phyloP scores from a whole-genome alignment of 805 yeast genomes.

The Yarrowia hollandica region DNA sequence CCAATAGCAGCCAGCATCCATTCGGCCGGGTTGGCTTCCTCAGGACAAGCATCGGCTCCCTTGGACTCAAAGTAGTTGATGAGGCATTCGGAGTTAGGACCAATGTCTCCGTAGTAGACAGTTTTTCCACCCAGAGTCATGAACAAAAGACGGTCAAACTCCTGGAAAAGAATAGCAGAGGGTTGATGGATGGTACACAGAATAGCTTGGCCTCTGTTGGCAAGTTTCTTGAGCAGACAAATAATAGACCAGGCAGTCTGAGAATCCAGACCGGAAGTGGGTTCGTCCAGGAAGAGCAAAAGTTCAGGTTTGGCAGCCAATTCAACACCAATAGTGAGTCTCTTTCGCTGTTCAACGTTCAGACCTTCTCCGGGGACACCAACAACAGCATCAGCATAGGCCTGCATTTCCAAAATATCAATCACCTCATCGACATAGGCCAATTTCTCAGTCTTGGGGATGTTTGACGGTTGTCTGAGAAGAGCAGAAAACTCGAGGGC shows the following conservation, averaged over 20 bases:
- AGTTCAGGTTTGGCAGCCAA: slow-evolving; percentile 63
- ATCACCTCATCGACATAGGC: slow-evolving; percentile 66
- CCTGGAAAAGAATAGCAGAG: slow-evolving; percentile 73
- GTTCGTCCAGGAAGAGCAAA: slow-evolving; percentile 62
- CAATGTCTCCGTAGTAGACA: slow-evolving; percentile 74
- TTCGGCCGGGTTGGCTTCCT: slow-evolving; percentile 77
- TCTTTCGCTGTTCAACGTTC: slow-evolving; percentile 61
- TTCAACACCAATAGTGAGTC: slow-evolving; percentile 65
- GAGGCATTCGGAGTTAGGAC: slow-evolving; percentile 59
- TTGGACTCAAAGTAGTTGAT: slow-evolving; percentile 60
- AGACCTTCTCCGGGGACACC: slow-evolving; percentile 74
- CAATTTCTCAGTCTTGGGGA: slow-evolving; percentile 56
- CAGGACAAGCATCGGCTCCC: slow-evolving; percentile 68
- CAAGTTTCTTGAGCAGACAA: slow-evolving; percentile 58
- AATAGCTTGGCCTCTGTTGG: slow-evolving; percentile 62
- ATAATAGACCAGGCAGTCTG: slow-evolving; percentile 69
- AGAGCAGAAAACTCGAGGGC: slow-evolving; percentile 66
- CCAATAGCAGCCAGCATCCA: slow-evolving; percentile 75
- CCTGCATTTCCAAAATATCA: slow-evolving; percentile 59
- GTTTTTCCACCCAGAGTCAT: slow-evolving; percentile 71
- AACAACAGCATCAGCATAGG: slow-evolving; percentile 69
- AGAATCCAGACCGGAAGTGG: slow-evolving; percentile 67
- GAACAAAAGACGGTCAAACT: slow-evolving; percentile 73
- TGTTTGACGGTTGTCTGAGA: slow-evolving; percentile 60
- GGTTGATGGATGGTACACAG: slow-evolving; percentile 84